These are phyloP conservation scores for Phialophora expanda DNA, from an alignment of 2,329 filamentous ascomycete species.

Conservation along the genomic window DNA sequence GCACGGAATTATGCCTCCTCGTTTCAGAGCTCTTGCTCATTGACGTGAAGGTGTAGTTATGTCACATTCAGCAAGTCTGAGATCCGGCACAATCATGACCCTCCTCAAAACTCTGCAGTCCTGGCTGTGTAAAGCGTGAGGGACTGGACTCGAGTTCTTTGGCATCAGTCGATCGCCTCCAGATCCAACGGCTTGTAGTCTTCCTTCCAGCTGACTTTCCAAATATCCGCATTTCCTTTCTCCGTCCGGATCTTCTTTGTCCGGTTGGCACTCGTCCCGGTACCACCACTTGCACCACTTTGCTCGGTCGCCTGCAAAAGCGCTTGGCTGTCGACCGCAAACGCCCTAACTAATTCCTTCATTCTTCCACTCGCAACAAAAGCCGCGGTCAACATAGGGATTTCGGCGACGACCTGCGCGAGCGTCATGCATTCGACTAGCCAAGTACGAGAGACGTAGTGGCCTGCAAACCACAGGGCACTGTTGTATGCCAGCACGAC, in stretches of 20 bases:
- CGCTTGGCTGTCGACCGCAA: conserved; percentile 78
- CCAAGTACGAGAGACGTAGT: conserved; percentile 73
- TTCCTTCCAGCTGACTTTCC: conserved; percentile 31
- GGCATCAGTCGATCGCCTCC: conserved; percentile 32
- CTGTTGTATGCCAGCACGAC: conserved; percentile 82
- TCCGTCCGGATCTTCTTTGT: conserved; percentile 27
- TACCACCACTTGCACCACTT: conserved; percentile 34
- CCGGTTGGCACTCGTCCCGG: not conserved
- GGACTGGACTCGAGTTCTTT: not conserved
- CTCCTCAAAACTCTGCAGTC: not conserved
- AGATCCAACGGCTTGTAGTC: conserved; percentile 25
- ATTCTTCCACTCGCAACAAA: conserved; percentile 71
- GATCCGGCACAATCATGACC: not conserved
- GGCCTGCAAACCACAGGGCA: conserved; percentile 78
- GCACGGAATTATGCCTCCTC: not conserved
- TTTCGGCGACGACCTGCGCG: conserved; percentile 74
- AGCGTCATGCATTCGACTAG: conserved; percentile 87
- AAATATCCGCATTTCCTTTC: conserved; percentile 33
- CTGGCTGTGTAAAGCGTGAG: not conserved
- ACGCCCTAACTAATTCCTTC: conserved; percentile 74
- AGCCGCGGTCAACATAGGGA: conserved; percentile 67
- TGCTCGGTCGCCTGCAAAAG: conserved; percentile 60
- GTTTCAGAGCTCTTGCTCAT: not conserved
- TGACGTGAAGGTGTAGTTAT: not conserved
- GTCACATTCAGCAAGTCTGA: not conserved